These are phyloP conservation scores for Eleusine coracana DNA, from an alignment of 176 grass and related monocot species.

Conservation along the genomic window DNA sequence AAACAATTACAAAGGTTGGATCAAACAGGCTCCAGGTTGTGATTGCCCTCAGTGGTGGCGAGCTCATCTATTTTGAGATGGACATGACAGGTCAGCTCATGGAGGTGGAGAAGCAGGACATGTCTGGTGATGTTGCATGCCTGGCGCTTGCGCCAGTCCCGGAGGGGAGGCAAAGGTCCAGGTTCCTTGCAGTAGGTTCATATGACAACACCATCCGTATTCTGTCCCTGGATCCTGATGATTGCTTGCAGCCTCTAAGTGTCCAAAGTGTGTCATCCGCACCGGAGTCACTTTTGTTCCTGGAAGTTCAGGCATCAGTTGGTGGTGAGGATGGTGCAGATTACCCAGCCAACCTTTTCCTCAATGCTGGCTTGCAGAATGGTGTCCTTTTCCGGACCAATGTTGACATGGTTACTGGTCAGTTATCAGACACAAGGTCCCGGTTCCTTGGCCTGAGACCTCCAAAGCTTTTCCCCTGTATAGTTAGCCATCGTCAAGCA, in stretches of 20 bases:
- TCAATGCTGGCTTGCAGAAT: conserved; percentile 98
- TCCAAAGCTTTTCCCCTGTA: conserved; percentile 87
- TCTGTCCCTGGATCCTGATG: conserved; percentile 90
- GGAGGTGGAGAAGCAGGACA: conserved; percentile 97
- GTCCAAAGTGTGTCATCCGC: conserved; percentile 88
- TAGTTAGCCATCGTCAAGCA: conserved; percentile 79
- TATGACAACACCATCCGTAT: conserved; percentile 96
- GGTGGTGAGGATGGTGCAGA: conserved; percentile 95
- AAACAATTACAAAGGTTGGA: conserved; percentile 94
- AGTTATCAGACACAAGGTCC: conserved; percentile 88
- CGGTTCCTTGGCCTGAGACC: conserved; percentile 90
- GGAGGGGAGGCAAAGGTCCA: conserved; percentile 89
- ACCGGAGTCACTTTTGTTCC: conserved; percentile 89
- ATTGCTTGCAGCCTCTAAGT: conserved; percentile 86
- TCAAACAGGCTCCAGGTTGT: conserved; percentile 95
- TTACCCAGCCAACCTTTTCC: conserved; percentile 90
- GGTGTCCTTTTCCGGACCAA: conserved; percentile 97
- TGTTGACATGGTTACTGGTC: conserved; percentile 97
- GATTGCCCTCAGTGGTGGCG: conserved; percentile 92
- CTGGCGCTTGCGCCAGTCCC: conserved; percentile 88
- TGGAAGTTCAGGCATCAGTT: conserved; percentile 87
- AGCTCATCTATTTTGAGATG: conserved; percentile 99
- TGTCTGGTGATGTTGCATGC: conserved; percentile 97
- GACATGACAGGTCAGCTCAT: conserved; percentile 96
- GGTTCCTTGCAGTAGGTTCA: conserved; percentile 93